Evolutionary conservation across 495 filamentous ascomycete species (phyloP), one percentile per base, ranked within the genome.

Genomic region (Trichoderma parareesei): DNA sequence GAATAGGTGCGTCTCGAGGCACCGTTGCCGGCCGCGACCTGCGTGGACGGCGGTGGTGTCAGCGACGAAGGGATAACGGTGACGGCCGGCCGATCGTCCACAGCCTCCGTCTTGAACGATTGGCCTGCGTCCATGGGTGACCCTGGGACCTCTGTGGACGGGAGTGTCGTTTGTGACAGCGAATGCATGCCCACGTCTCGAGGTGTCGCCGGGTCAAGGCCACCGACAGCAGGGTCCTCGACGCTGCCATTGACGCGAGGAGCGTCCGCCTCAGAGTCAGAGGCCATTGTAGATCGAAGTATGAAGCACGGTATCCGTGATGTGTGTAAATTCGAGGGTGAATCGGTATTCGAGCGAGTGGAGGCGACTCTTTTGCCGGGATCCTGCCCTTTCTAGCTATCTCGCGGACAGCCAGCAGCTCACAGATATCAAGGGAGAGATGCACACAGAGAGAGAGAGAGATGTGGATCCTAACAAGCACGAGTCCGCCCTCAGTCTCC

Each of bases 11-110:
- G 77, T 59, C 64, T 60, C 18, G 64, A 46, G 55, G 20, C 40
- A 20, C 64, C 68, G 70, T 78, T 67, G 49, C 71, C 74, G 44
- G 71, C 73, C 4, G 81, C 81, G 27, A 84, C 71, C 70, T 92
- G 90, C 6, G 88, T 86, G 2, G 90, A 91, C 0, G 89, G 90
- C 11, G 90, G 90, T 0, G 90, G 89, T 5, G 90, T 92, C 75
- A 92, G 74, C 37, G 81, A 84, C 4, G 80, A 77, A 42, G 78
- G 75, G 60, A 81, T 78, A 61, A 80, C 67, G 14, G 67, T 66
- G 11, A 76, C 68, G 18, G 70, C 68, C 11, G 67, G 63, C 10
- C 69, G 67, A 43, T 80, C 78, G 63, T 81, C 77, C 67, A 73
- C 75, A 60, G 70, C 38, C 57, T 81, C 78, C 35, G 73, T 71